Base-by-base conservation (phyloP, 2,329 filamentous ascomycete species). In the Claviceps maximensis region DNA sequence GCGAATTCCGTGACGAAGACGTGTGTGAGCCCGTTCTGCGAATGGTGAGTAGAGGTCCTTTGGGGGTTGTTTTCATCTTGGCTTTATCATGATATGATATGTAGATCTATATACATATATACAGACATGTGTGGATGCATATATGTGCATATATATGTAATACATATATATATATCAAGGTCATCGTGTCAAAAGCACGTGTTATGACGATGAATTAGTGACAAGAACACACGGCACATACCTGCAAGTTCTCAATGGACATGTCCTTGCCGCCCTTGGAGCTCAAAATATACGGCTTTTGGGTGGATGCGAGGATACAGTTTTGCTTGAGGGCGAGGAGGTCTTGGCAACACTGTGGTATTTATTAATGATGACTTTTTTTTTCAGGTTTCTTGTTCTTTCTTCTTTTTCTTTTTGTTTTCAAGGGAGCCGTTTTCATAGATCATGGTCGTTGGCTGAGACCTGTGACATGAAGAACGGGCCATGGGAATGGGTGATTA, bases 1-100 rank as follows among this genome's bases (percentile, higher is more conserved):
- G 76, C 74, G 54, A 89, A 89, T 59, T 86, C 78, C 23, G 77
- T 74, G 2, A 89, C 75, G 57, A 89, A 89, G 0, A 74, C 82
- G 62, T 89, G 85, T 0, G 82, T 82, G 50, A 84, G 78, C 0
- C 77, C 83, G 49, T 75, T 72, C 83, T 81, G 55, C n/a, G n/a
- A n/a, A n/a, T n/a, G n/a, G n/a, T n/a, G n/a, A n/a, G n/a, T n/a
- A n/a, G n/a, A n/a, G n/a, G n/a, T n/a, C n/a, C n/a, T n/a, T n/a
- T n/a, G n/a, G n/a, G n/a, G n/a, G n/a, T n/a, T n/a, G n/a, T n/a
- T n/a, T n/a, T n/a, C n/a, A n/a, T n/a, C n/a, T n/a, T n/a, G n/a
- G n/a, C n/a, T n/a, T n/a, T n/a, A n/a, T n/a, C n/a, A n/a, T n/a
- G n/a, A n/a, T n/a, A n/a, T n/a, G n/a, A n/a, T n/a, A n/a, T n/a